phyloP scores from a whole-genome alignment of 1,139 yeast species.

The Yamadazyma dendronema region DNA sequence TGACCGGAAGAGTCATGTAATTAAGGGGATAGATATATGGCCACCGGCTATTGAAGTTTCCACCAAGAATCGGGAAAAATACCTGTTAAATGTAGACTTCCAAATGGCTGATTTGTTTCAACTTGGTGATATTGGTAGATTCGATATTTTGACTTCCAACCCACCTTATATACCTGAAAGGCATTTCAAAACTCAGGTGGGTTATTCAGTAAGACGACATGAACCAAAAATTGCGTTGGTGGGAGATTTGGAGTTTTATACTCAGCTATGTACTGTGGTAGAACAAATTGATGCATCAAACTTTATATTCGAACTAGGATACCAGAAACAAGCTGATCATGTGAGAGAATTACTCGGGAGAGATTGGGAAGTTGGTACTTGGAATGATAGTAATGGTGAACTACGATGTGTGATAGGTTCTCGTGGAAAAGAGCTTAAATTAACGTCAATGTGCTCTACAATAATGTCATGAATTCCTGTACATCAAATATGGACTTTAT shows the following conservation, averaged over 20 bases:
- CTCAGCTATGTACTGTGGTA: slow-evolving; percentile 48
- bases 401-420: slow-evolving; percentile 44
- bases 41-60: slow-evolving; percentile 52
- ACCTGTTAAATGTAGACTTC: slow-evolving; percentile 17
- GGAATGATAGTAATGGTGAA: slow-evolving; percentile 28
- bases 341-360: slow-evolving; percentile 17
- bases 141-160: slow-evolving; percentile 69
- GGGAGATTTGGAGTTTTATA: slow-evolving; percentile 74
- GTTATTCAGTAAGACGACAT: slow-evolving; percentile 60
- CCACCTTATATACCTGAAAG: slow-evolving; percentile 79
- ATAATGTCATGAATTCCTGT: slow-evolving; percentile 1
- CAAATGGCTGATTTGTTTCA: slow-evolving; percentile 27
- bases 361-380: slow-evolving; percentile 28
- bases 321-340: slow-evolving; percentile 30
- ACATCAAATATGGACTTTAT: too few relatives aligned
- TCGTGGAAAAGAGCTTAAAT: slow-evolving; percentile 11
- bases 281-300: slow-evolving; percentile 36
- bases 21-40: slow-evolving; percentile 53
- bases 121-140: slow-evolving; percentile 1
- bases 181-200: slow-evolving; percentile 46
- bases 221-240: slow-evolving; percentile 80
- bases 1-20: slow-evolving; percentile 5
- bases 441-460: slow-evolving; percentile 3
- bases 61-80: slow-evolving; percentile 34
- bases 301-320: slow-evolving; percentile 44